A percentile compares a stretch with the other conserved stretches of the same genome.
Conservation (phyloP, 257 asterid species). For the Osmanthus fragrans region DNA sequence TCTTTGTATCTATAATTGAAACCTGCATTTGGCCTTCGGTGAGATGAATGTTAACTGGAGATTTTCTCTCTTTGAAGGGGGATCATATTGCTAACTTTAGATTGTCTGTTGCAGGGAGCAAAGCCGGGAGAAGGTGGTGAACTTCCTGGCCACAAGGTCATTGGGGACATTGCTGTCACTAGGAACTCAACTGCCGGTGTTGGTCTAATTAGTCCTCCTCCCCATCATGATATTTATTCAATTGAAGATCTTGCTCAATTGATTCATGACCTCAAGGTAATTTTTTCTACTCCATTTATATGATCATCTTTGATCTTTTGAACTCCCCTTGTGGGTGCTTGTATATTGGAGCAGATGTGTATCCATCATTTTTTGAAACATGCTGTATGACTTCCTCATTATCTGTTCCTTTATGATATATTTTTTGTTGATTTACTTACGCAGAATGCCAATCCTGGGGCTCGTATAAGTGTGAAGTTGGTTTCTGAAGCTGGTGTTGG, state of each 20-base stretch:
- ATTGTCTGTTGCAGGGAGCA: constrained; percentile 76
- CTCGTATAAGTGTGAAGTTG: constrained; percentile 95
- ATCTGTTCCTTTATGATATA: background rate
- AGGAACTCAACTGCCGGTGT: constrained; percentile 99
- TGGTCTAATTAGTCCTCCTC: constrained; percentile 98
- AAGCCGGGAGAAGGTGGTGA: constrained; percentile 99
- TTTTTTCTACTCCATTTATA: constrained; percentile 2
- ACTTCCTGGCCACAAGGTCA: constrained; percentile 99
- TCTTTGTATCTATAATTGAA: constrained; percentile 62
- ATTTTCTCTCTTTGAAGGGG: constrained; percentile 16
- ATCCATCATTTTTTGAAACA: background rate
- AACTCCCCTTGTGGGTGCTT: constrained; percentile 4
- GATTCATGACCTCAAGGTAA: constrained; percentile 95
- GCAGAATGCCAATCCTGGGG: constrained; percentile 94
- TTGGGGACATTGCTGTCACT: constrained; percentile 96
- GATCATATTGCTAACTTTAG: constrained; percentile 25
- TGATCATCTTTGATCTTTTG: background rate
- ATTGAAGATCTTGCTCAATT: constrained; percentile 99
- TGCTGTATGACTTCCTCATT: background rate
- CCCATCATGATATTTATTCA: constrained; percentile 97
- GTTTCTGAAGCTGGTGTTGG: constrained; percentile 99
- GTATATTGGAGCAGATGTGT: background rate
- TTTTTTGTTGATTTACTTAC: constrained; percentile 3
- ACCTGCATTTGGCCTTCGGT: constrained; percentile 54
- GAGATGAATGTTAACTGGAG: constrained; percentile 34